A percentile compares a stretch with the other conserved stretches of the same genome.
phyloP scores from a whole-genome alignment of 768 basidiomycete genomes.

The Leccinum disarticulatum region DNA sequence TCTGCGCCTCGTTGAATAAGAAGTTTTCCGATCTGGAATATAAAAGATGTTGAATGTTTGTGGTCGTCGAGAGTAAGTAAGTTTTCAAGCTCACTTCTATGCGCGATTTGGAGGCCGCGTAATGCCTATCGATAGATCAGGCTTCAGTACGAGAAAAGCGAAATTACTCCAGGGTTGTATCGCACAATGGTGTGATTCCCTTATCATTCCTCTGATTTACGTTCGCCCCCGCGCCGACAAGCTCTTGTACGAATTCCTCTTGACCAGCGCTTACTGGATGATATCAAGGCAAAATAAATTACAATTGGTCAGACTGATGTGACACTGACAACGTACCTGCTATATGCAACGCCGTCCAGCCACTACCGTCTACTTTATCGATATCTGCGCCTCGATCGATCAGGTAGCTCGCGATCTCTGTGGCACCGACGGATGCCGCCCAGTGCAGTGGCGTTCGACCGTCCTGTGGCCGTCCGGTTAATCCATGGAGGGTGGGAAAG shows the following conservation, averaged over 20 bases:
- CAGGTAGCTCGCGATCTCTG: constrained; percentile 66
- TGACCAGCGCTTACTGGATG: constrained; percentile 76
- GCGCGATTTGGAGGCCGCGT: constrained; percentile 89
- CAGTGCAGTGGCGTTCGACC: constrained; percentile 82
- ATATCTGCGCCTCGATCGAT: constrained; percentile 71
- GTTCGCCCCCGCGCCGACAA: constrained; percentile 81
- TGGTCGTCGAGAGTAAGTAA: constrained; percentile 20
- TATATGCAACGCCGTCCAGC: constrained; percentile 82
- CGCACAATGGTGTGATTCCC: constrained; percentile 81
- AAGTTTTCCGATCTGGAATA: constrained; percentile 76
- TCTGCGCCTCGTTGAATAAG: constrained; percentile 88
- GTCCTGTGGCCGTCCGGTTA: constrained; percentile 46
- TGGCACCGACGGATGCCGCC: constrained; percentile 73
- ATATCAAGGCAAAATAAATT: background rate
- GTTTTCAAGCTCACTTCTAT: constrained; percentile 58
- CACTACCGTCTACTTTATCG: constrained; percentile 57
- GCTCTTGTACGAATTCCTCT: constrained; percentile 69
- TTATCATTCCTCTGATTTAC: constrained; percentile 79
- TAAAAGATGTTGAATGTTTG: constrained; percentile 17
- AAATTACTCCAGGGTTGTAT: background rate
- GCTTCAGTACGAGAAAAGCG: constrained; percentile 2
- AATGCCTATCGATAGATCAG: constrained; percentile 58
- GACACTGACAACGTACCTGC: constrained; percentile 47
- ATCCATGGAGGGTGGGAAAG: background rate
- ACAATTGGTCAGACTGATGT: background rate